phyloP scores from a whole-genome alignment of 73 alveolate species.

The Durusdinium trenchii region DNA sequence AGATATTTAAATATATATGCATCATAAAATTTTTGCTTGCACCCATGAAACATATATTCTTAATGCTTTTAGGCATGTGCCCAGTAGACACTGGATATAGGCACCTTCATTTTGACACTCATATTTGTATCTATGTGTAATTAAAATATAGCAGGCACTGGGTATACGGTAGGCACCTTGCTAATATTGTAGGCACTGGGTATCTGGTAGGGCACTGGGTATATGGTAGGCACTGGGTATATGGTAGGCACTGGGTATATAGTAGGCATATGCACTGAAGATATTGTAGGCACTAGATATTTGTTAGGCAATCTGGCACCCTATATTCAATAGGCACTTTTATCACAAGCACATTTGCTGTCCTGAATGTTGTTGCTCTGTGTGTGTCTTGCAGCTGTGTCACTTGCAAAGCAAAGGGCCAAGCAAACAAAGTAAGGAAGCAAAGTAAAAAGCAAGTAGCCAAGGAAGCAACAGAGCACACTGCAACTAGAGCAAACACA shows the following conservation, averaged over 20 bases:
- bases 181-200: neutral
- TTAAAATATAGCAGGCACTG: neutral
- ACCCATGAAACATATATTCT: too few species aligned
- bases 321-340: neutral
- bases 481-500: neutral
- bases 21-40: too few species aligned
- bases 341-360: neutral
- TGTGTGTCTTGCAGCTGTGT: neutral
- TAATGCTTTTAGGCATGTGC: too few species aligned
- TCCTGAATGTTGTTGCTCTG: neutral
- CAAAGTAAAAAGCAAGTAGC: neutral
- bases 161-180: neutral
- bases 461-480: neutral
- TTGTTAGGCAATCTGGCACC: neutral
- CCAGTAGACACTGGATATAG: too few species aligned
- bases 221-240: neutral
- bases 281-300: neutral
- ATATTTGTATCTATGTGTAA: too few species aligned
- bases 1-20: neutral
- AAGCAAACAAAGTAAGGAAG: neutral
- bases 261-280: neutral
- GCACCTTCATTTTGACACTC: too few species aligned
- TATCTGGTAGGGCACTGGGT: neutral
- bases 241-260: neutral
- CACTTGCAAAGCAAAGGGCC: neutral